phyloP scores from a whole-genome alignment of 768 basidiomycete species.

The Kondoa subrosea region DNA sequence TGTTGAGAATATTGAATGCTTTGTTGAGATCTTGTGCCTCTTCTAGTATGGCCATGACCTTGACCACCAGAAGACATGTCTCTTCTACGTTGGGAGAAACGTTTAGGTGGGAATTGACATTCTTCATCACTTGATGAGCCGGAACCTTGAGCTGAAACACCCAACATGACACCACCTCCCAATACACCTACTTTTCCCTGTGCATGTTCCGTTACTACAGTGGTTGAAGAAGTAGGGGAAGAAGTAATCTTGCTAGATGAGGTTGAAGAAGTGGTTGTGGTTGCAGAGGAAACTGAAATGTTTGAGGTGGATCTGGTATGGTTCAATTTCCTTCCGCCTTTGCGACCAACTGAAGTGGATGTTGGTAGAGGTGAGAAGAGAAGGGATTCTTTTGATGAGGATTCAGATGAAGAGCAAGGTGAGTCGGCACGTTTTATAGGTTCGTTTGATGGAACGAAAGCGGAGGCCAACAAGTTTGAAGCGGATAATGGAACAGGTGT shows the following conservation, averaged over 20 bases:
- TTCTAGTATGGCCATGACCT: no score
- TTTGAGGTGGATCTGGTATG: neutral
- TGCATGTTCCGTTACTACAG: slow-evolving; percentile 28
- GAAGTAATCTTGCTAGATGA: neutral
- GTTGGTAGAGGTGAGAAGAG: neutral
- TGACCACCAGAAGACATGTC: no score
- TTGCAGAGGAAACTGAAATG: slow-evolving; percentile 5
- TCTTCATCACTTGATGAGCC: neutral
- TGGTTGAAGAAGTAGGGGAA: no score
- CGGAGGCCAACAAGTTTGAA: slow-evolving; percentile 13
- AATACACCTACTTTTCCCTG: slow-evolving; percentile 28
- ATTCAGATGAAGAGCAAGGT: slow-evolving; percentile 4
- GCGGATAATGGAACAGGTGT: neutral
- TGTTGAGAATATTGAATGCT: no score
- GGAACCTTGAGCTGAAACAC: no score
- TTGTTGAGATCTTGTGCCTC: no score
- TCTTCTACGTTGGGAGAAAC: no score
- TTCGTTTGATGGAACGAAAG: slow-evolving; percentile 11
- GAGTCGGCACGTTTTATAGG: slow-evolving; percentile 2
- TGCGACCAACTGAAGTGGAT: neutral
- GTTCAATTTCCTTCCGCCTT: neutral
- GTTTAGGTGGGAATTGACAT: neutral
- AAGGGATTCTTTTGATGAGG: slow-evolving; percentile 2
- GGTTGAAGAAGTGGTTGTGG: slow-evolving; percentile 19
- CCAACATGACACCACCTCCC: slow-evolving; percentile 28